Base-by-base conservation (phyloP, 345 rosid species). In the Ceriops zippeliana region DNA sequence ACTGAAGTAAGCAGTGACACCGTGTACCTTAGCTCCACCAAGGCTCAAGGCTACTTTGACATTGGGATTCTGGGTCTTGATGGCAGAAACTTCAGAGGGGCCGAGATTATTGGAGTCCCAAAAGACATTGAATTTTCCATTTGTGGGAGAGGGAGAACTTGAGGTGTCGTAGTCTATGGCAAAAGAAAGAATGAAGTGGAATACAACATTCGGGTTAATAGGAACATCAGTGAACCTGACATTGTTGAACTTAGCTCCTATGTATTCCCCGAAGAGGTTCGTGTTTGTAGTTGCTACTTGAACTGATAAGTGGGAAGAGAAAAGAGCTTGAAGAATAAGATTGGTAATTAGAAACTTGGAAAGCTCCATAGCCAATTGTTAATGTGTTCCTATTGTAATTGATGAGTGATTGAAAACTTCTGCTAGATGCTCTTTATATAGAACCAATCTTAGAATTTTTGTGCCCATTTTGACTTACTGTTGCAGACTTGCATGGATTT, bases 181-280 rank as follows among this genome's bases (percentile, higher is more conserved):
- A 22, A 54, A 54, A 26, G 58, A 54, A 13, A 54, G 30, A 54
- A 54, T 21, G 58, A 54, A 54, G 5, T 54, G 28, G 58, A 54
- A 54, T 54, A n/a, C 15, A 22, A 54, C 58, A 54, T 9, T 22
- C 5, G 28, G 58, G 58, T 78, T 75, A 10, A 78, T 64, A 11
- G 84, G 84, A 11, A 82, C 69, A 24, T 82, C 84, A 10, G 66
- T 68, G 72, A 80, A 76, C 19, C 34, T 76, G 10, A 84, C 74
- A 10, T 60, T 61, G 47, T 75, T 70, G 56, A 72, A 78, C 37
- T 75, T 66, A 17, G 75, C 85, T 60, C 86, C 75, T 5, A 78
- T 80, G 38, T 82, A 81, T 60, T 82, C 84, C 13, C 78, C 52
- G 71, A 82, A 84, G 32, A 84, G 79, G 10, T 68, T 78, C 47